Evolutionary conservation across 331 rosid species (phyloP), one percentile per base, ranked within the genome.

Genomic region (Telfairia occidentalis): DNA sequence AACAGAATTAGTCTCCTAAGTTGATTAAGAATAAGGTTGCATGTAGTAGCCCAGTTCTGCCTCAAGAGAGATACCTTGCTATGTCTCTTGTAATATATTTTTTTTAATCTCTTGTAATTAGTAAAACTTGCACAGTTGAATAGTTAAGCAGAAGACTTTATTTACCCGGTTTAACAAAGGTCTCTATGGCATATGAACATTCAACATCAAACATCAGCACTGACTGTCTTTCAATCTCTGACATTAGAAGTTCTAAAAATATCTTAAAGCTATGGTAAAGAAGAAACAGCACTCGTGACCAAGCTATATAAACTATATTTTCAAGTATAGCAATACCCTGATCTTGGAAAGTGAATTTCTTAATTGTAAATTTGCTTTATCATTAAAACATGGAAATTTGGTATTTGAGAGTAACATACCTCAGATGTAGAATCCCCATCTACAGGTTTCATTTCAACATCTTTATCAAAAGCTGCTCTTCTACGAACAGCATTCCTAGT

Each of bases 401-500:
- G 32, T 0, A 13, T 58, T 60, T 2, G 6, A 61, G 52, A 15
- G 54, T 77, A 61, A 18, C 83, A 81, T 82, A 92, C 98, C 98
- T 92, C 98, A 73, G 98, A 92, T 42, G 97, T 90, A 70, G 97
- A 87, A 80, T 90, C 97, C 78, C 90, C 97, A 65, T 81, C 82
- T 45, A 78, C 83, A 73, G 89, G 87, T 75, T 92, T 90, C 85
- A 81, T 71, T 63, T 82, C 90, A 69, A 88, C 82, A 77, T 92
- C 98, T 82, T 92, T 87, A 83, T 89, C 92, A 43, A 89, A 76
- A 71, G 89, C 92, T 81, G 93, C 96, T 73, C 89, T 88, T 81
- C 94, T 84, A 75, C 98, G 97, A 58, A 91, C 79, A 52, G 96
- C 88, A 80, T 90, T 92, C 78, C 98, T 92, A 21, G 98, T 92